Percentiles rank a stretch among this genome's conserved stretches.
Evolutionary conservation across 805 yeast genomes (phyloP).

Genomic region (Yarrowia keelungensis): DNA sequence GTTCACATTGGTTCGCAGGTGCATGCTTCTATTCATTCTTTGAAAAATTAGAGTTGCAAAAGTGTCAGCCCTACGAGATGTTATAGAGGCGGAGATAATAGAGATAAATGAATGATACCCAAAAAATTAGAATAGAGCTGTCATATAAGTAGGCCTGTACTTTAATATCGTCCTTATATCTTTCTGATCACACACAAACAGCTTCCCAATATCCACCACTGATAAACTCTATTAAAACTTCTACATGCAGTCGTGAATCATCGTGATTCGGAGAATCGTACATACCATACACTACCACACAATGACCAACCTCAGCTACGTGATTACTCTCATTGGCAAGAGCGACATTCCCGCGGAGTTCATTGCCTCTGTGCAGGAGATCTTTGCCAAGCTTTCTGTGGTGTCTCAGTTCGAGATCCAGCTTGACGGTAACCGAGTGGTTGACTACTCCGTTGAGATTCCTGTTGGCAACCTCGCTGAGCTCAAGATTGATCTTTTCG

Average conservation of each 20-base stretch:
- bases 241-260: constrained; percentile 11
- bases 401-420: constrained; percentile 38
- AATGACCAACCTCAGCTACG: constrained; percentile 15
- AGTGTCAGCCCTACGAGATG: background rate
- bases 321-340: constrained; percentile 20
- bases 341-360: constrained; percentile 16
- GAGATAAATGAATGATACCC: too few relatives aligned
- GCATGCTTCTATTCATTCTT: background rate
- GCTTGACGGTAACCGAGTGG: constrained; percentile 50
- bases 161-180: too few relatives aligned
- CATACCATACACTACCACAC: background rate
- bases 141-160: too few relatives aligned
- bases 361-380: constrained; percentile 2
- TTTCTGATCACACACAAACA: too few relatives aligned
- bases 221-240: constrained; percentile 8
- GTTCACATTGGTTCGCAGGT: background rate
- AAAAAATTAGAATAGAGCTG: too few relatives aligned
- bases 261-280: background rate
- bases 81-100: background rate
- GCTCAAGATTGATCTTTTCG: constrained; percentile 44
- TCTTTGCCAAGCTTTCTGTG: constrained; percentile 14
- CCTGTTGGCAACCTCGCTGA: constrained; percentile 41
- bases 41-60: background rate
- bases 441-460: constrained; percentile 50
- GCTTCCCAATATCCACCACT: background rate